A percentile compares a stretch with the other conserved stretches of the same genome.
Conservation (phyloP, 306 rosid genomes). For the Dryas alaskensis region DNA sequence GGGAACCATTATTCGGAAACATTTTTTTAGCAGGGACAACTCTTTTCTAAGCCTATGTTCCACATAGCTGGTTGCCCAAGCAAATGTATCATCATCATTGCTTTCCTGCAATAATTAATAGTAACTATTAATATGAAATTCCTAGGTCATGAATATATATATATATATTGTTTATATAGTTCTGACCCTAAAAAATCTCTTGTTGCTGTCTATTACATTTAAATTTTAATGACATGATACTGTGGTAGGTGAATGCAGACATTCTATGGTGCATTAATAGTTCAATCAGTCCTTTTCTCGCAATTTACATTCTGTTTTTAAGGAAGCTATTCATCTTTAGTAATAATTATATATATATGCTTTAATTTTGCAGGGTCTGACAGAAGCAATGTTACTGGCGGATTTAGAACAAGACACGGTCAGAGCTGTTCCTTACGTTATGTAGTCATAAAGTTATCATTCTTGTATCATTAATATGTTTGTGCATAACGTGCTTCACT, state of each 20-base stretch:
- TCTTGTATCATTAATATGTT: conserved; percentile 10
- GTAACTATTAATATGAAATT: background rate
- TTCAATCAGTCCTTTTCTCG: background rate
- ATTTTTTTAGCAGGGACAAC: background rate
- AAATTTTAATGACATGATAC: background rate
- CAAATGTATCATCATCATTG: background rate
- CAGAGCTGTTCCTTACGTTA: conserved; percentile 31
- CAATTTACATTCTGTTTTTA: conserved; percentile 4
- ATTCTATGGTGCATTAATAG: background rate
- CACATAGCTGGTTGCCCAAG: background rate
- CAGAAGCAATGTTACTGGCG: conserved; percentile 85
- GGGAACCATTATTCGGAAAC: background rate
- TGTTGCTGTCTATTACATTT: background rate
- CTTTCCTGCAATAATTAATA: background rate
- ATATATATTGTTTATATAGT: background rate
- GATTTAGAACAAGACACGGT: conserved; percentile 89
- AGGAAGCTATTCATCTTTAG: conserved; percentile 13
- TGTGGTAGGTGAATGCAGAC: background rate
- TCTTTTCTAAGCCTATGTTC: background rate
- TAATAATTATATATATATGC: conserved; percentile 11
- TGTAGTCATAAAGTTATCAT: conserved; percentile 22
- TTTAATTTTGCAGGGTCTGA: conserved; percentile 62
- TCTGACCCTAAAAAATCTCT: background rate
- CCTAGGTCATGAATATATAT: too few species aligned
- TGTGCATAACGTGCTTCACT: conserved; percentile 18